phyloP scores from a whole-genome alignment of 495 filamentous ascomycete species.

The Lepidopterella palustris region DNA sequence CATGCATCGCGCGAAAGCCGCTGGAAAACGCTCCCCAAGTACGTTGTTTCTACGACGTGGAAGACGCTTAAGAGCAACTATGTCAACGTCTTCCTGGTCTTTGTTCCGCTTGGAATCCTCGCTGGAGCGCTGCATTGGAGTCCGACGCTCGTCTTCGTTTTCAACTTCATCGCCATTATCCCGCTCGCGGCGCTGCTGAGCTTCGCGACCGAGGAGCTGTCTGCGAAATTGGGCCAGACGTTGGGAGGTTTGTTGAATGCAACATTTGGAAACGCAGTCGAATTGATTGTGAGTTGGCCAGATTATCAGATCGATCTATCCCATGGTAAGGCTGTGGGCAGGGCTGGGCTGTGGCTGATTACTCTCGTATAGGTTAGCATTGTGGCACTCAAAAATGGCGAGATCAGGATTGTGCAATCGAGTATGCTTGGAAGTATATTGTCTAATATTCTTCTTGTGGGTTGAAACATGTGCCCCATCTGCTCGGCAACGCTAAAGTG shows the following conservation, averaged over 20 bases:
- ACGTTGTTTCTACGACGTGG: constrained; percentile 47
- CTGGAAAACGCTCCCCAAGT: constrained; percentile 54
- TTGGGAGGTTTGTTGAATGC: constrained; percentile 91
- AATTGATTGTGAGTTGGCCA: constrained; percentile 70
- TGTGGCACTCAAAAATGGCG: constrained; percentile 73
- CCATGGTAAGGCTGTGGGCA: neutral
- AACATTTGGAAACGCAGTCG: constrained; percentile 96
- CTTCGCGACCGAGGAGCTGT: constrained; percentile 92
- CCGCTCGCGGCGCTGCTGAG: constrained; percentile 87
- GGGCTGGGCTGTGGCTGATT: neutral
- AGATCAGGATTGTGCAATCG: constrained; percentile 93
- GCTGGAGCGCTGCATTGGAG: constrained; percentile 66
- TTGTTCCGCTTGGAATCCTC: constrained; percentile 84
- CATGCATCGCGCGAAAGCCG: constrained; percentile 32
- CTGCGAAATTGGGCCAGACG: constrained; percentile 76
- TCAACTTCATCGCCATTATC: constrained; percentile 96
- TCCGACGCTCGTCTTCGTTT: constrained; percentile 68
- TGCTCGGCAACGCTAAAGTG: neutral
- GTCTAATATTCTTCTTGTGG: constrained; percentile 81
- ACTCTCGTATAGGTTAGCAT: constrained; percentile 67
- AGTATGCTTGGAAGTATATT: constrained; percentile 97
- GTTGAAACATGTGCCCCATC: constrained; percentile 3
- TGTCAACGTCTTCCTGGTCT: constrained; percentile 80
- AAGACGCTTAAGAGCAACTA: constrained; percentile 58
- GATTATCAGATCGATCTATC: neutral